Percentiles rank a stretch among this genome's conserved stretches.
Conservation (phyloP, 2,329 filamentous ascomycete species). For the Fusarium lyarnte region DNA sequence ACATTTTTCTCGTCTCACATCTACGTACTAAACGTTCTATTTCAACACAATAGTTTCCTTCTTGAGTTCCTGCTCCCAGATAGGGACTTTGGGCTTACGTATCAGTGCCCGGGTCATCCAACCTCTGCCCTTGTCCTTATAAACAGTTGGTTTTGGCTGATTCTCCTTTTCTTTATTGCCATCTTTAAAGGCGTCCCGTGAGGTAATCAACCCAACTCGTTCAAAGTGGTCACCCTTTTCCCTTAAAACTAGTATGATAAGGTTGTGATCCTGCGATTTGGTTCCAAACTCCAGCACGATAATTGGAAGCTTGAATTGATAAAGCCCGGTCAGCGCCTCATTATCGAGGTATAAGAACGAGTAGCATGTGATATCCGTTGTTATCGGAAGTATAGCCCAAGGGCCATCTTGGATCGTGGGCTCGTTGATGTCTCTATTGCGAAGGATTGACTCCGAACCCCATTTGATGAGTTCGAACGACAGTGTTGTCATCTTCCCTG, state of each 20-base stretch:
- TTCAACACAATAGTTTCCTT: too few relatives aligned
- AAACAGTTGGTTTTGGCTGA: too few relatives aligned
- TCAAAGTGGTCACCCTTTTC: background rate
- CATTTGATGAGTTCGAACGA: background rate
- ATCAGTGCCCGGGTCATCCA: too few relatives aligned
- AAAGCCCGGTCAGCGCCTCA: fast-evolving
- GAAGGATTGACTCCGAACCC: background rate
- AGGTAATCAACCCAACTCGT: background rate
- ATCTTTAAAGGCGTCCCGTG: too few relatives aligned
- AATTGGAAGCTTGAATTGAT: background rate
- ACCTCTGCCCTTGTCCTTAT: too few relatives aligned
- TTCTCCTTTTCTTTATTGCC: too few relatives aligned
- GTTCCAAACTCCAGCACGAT: background rate
- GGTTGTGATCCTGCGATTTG: fast-evolving
- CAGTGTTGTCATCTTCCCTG: fast-evolving
- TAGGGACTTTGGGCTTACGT: too few relatives aligned
- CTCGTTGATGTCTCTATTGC: too few relatives aligned
- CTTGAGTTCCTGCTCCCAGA: too few relatives aligned
- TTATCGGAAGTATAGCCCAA: background rate
- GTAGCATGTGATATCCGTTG: fast-evolving
- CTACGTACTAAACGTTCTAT: too few relatives aligned
- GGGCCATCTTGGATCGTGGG: background rate
- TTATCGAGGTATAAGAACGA: background rate
- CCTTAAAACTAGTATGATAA: background rate
- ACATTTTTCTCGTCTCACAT: too few relatives aligned